phyloP scores from a whole-genome alignment of 2,329 filamentous ascomycete species.

The Emmonsiellopsis sp. region DNA sequence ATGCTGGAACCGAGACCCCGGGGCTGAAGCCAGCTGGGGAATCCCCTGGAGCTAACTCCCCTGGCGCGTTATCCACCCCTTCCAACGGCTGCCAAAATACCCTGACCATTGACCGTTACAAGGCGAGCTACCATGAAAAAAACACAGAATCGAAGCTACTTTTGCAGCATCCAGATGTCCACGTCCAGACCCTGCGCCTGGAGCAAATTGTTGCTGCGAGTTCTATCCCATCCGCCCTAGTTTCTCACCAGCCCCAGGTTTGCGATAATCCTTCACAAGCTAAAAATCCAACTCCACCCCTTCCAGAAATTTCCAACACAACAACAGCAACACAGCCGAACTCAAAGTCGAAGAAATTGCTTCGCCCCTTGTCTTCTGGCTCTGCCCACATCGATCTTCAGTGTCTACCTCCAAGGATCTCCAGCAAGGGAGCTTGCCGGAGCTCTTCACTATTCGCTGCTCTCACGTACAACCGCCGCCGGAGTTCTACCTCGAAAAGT shows the following conservation, averaged over 20 bases:
- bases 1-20: no score
- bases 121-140: no score
- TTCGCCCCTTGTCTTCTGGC: not conserved
- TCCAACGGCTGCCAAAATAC: no score
- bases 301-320: not conserved
- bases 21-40: no score
- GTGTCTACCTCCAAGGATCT: conserved; percentile 11
- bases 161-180: no score
- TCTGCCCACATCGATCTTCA: conserved; percentile 10
- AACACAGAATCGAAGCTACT: no score
- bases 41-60: no score
- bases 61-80: no score
- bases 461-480: not conserved
- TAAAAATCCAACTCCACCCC: not conserved
- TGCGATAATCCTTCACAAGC: not conserved
- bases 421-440: conserved; percentile 13
- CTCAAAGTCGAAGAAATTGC: not conserved
- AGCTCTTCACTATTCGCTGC: conserved; percentile 4
- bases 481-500: not conserved
- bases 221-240: no score
- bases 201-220: no score
- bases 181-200: no score
- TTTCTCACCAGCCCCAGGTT: not conserved
- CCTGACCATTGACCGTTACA: no score
- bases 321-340: not conserved